Evolutionary conservation across 768 basidiomycete genomes (phyloP), one percentile per base, ranked within the genome.

Genomic region (Collybia sp.): DNA sequence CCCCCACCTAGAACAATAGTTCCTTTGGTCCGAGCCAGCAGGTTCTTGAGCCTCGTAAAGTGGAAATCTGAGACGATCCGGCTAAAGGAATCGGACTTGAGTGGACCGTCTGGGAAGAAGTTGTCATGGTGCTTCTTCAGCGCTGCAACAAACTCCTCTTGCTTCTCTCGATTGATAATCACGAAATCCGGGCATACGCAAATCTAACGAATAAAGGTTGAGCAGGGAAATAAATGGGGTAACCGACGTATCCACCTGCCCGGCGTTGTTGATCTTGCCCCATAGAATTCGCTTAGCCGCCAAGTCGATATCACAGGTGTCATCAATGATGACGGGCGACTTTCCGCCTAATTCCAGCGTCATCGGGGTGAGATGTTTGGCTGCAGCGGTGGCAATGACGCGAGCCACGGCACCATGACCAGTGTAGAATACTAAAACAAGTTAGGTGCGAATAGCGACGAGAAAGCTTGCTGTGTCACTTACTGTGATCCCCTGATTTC

Each of bases 261-360:
- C 87, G 1, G 77, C 69, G 50, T 88, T 88, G 47, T 64, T 69
- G 8, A 66, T 65, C 61, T 88, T 88, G 1, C 80, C 85, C 75
- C 77, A 84, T 19, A 86, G 61, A 30, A 85, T 72, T 6, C 86
- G 75, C 55, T 75, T 78, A 2, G 85, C 87, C 0, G 79, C 75
- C 30, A 82, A 48, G 5, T 46, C 41, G 12, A 64, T 42, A 32
- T 64, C 64, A 30, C 63, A 59, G 35, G 52, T 60, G 5, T 57
- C 57, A 44, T 73, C 71, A 19, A 75, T 55, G 42, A 74, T 64
- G 9, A 71, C 69, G 4, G 73, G 73, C 0, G 71, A 75, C 49
- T 79, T 78, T 34, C 77, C 73, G 5, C 79, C 77, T 1, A 82
- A 66, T 48, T 82, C 80, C 17, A 82, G 68, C 0, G 80, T 79